These are phyloP conservation scores for Saccharata proteae DNA, from an alignment of 2,329 filamentous ascomycete genomes.

Conservation along the genomic window DNA sequence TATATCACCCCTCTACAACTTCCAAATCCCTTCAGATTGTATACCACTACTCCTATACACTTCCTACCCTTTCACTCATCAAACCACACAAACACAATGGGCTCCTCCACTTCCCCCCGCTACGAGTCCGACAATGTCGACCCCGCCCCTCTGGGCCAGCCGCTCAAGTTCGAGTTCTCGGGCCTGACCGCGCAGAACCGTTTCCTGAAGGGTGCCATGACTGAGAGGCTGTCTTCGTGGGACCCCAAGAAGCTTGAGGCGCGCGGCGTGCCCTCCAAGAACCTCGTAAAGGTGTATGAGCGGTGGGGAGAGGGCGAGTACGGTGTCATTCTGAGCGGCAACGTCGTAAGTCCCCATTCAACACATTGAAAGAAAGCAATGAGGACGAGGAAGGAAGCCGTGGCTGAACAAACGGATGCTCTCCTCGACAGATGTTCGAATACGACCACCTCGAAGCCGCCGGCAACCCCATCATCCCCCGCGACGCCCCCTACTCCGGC, in stretches of 20 bases:
- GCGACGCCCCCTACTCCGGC: slow-evolving; percentile 38
- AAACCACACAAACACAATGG: background rate
- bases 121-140: slow-evolving; percentile 30
- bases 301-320: slow-evolving; percentile 40
- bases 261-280: slow-evolving; percentile 42
- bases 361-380: slow-evolving; percentile 16
- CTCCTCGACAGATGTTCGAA: slow-evolving; percentile 46
- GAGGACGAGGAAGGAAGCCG: no score
- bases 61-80: no score
- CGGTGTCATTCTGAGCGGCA: slow-evolving; percentile 47
- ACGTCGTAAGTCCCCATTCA: slow-evolving; percentile 30
- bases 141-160: slow-evolving; percentile 28
- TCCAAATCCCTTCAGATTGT: background rate
- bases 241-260: slow-evolving; percentile 38
- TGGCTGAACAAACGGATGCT: background rate
- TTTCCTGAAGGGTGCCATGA: slow-evolving; percentile 58
- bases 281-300: slow-evolving; percentile 41
- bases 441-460: slow-evolving; percentile 41
- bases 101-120: no score
- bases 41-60: no score
- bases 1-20: no score
- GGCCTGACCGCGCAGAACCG: slow-evolving; percentile 48
- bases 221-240: slow-evolving; percentile 52
- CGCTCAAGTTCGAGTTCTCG: slow-evolving; percentile 35
- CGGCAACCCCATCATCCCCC: slow-evolving; percentile 50